Evolutionary conservation across 2,329 filamentous ascomycete genomes (phyloP).

Genomic region (Paramyrothecium roridum): DNA sequence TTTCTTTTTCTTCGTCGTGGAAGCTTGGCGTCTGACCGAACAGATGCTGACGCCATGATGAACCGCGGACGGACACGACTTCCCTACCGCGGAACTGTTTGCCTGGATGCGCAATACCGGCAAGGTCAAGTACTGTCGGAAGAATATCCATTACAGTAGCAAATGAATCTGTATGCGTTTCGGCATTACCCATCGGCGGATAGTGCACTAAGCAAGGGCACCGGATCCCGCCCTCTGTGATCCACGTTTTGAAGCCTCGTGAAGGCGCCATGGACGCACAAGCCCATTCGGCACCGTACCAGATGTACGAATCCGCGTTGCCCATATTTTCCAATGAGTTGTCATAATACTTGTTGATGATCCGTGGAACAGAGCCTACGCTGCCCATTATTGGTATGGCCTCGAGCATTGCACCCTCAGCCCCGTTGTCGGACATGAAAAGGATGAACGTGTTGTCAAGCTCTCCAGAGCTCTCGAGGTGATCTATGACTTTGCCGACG

Average conservation of each 20-base stretch:
- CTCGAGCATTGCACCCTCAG: slow-evolving; percentile 18
- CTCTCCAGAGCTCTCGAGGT: slow-evolving; percentile 45
- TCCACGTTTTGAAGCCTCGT: slow-evolving; percentile 29
- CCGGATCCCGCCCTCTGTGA: slow-evolving; percentile 46
- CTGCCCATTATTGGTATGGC: slow-evolving; percentile 8
- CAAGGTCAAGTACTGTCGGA: slow-evolving; percentile 45
- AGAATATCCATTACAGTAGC: slow-evolving; percentile 50
- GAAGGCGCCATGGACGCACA: slow-evolving; percentile 24
- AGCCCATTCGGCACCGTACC: slow-evolving; percentile 57
- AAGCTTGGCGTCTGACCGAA: background rate
- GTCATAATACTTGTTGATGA: slow-evolving; percentile 50
- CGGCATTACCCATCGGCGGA: background rate
- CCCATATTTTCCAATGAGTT: slow-evolving; percentile 55
- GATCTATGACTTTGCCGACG: slow-evolving; percentile 48
- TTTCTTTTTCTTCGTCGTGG: slow-evolving; percentile 33
- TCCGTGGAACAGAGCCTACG: background rate
- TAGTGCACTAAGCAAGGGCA: slow-evolving; percentile 36
- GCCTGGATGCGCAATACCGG: slow-evolving; percentile 32
- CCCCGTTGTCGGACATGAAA: slow-evolving; percentile 51
- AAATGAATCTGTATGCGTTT: slow-evolving; percentile 41
- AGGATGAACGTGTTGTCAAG: slow-evolving; percentile 51
- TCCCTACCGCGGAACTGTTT: background rate
- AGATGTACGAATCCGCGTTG: slow-evolving; percentile 49
- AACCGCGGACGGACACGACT: slow-evolving; percentile 6
- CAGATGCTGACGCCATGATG: slow-evolving; percentile 8